phyloP scores from a whole-genome alignment of 805 yeast species.

The Nakazawaea molendinolei region DNA sequence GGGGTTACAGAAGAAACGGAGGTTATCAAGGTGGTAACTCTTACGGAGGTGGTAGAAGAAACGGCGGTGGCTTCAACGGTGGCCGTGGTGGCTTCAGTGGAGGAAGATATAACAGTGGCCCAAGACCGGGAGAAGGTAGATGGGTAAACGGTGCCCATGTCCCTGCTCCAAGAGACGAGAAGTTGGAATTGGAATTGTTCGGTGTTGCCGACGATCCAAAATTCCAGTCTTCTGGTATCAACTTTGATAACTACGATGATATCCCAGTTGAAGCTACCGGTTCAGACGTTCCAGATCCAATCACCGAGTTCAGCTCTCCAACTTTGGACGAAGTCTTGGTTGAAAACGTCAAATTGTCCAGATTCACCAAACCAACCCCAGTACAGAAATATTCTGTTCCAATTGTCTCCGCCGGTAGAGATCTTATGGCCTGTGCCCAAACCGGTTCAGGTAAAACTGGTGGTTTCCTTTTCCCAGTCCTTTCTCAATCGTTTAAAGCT shows the following conservation, averaged over 20 bases:
- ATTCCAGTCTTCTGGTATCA: conserved; percentile 93
- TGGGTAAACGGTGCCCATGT: conserved; percentile 85
- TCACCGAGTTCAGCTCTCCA: conserved; percentile 80
- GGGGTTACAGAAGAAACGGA: conserved; percentile 26
- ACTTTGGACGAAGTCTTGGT: conserved; percentile 84
- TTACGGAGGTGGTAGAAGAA: conserved; percentile 26
- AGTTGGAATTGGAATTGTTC: conserved; percentile 71
- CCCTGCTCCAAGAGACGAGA: conserved; percentile 68
- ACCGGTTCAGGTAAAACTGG: conserved; percentile 99
- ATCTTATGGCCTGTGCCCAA: conserved; percentile 96
- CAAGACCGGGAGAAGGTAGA: conserved; percentile 60
- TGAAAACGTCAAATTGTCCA: conserved; percentile 79
- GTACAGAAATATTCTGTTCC: conserved; percentile 93
- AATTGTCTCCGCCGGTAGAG: conserved; percentile 82
- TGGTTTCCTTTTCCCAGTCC: conserved; percentile 97
- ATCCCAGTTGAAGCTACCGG: conserved; percentile 99
- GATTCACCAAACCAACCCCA: conserved; percentile 95
- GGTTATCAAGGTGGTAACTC: conserved; percentile 25
- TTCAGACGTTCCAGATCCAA: conserved; percentile 89
- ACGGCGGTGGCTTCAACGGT: conserved; percentile 23
- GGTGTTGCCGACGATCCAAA: conserved; percentile 71
- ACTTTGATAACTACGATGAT: conserved; percentile 97
- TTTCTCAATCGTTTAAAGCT: conserved; percentile 79
- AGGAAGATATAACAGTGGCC: conserved; percentile 22
- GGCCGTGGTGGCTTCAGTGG: conserved; percentile 16